Evolutionary conservation across 208 protist species (phyloP).

Genomic region (Leishmania martiniquensis): DNA sequence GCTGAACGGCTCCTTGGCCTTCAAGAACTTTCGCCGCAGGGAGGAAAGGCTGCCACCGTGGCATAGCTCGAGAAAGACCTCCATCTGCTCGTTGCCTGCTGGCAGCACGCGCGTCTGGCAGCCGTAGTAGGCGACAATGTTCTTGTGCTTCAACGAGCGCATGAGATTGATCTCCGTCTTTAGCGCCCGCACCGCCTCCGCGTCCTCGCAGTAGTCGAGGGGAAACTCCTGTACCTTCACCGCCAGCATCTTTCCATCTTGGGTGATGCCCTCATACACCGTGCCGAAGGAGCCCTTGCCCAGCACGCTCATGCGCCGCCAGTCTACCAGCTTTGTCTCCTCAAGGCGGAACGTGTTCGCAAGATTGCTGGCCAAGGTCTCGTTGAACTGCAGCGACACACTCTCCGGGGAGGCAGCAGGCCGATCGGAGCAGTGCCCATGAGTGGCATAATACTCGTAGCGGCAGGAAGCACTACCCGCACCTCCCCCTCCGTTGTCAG

Average conservation of each 20-base stretch:
- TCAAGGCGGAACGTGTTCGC: conserved; percentile 41
- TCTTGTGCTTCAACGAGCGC: conserved; percentile 76
- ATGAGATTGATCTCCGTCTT: conserved; percentile 89
- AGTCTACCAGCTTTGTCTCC: conserved; percentile 62
- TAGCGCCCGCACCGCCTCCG: conserved; percentile 59
- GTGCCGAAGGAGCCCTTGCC: conserved; percentile 88
- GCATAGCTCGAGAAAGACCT: conserved; percentile 93
- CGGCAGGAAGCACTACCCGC: not conserved
- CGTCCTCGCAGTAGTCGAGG: conserved; percentile 50
- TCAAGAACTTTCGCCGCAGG: conserved; percentile 71
- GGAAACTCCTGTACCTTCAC: conserved; percentile 91
- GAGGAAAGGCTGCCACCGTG: conserved; percentile 75
- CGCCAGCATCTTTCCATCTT: conserved; percentile 81
- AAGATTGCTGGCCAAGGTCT: conserved; percentile 33
- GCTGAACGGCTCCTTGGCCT: conserved; percentile 68
- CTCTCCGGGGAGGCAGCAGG: conserved; percentile 15
- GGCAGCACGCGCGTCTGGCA: conserved; percentile 67
- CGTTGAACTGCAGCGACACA: conserved; percentile 37
- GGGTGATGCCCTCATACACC: conserved; percentile 91
- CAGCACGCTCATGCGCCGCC: conserved; percentile 76
- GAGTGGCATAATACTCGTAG: not conserved
- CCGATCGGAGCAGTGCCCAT: not conserved
- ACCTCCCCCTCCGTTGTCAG: not conserved
- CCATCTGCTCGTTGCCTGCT: conserved; percentile 63
- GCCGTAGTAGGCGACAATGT: conserved; percentile 92